phyloP scores from a whole-genome alignment of 257 asterid genomes.

The Solanum habrochaites region DNA sequence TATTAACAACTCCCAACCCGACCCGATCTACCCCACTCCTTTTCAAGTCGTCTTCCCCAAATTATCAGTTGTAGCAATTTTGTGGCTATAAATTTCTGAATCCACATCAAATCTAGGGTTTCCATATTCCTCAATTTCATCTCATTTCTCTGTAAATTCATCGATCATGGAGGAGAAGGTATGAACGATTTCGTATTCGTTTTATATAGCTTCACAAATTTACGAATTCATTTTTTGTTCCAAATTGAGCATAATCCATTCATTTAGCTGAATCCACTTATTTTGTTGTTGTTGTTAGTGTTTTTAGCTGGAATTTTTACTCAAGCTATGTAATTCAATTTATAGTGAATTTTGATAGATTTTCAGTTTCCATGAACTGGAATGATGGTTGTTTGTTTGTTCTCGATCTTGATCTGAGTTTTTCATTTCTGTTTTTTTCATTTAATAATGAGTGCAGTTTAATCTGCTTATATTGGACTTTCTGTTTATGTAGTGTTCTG shows the following conservation, averaged over 20 bases:
- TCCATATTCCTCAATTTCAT: neutral
- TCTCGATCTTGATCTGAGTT: conserved; percentile 60
- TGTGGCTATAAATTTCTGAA: neutral
- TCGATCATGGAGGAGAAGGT: neutral
- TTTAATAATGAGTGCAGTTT: neutral
- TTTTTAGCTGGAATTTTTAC: neutral
- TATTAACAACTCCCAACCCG: neutral
- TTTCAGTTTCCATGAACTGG: conserved; percentile 17
- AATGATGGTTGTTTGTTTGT: conserved; percentile 30
- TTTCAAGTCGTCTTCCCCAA: neutral
- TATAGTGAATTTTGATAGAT: neutral
- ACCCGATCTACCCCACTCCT: neutral
- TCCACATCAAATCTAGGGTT: neutral
- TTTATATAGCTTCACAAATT: neutral
- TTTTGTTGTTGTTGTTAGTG: neutral
- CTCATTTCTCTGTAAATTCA: neutral
- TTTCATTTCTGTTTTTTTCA: neutral
- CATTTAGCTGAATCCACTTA: neutral
- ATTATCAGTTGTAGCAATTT: neutral
- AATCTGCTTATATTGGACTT: neutral
- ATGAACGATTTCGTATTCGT: neutral
- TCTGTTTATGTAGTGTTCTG: neutral
- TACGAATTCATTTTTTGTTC: neutral
- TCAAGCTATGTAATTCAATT: neutral
- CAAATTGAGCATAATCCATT: neutral